phyloP scores from a whole-genome alignment of 192 early-diverging fungal genomes.

The Backusella luteola region DNA sequence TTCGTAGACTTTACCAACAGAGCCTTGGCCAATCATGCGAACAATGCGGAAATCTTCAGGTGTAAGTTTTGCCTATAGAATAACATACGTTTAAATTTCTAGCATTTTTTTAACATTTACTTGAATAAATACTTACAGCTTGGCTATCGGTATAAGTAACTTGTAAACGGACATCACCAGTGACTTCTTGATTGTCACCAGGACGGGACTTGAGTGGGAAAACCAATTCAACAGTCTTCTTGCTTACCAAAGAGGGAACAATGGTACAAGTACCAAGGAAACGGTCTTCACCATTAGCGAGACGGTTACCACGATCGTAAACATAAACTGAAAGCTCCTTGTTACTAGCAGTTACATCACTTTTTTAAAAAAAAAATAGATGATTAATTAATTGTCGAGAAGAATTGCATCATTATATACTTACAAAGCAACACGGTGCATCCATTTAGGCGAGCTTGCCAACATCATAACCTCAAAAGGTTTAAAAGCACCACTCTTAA shows the following conservation, averaged over 20 bases:
- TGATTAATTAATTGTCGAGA: neutral
- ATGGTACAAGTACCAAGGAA: slow-evolving; percentile 46
- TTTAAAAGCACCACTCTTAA: slow-evolving; percentile 15
- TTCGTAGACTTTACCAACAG: slow-evolving; percentile 81
- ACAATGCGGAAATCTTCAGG: slow-evolving; percentile 64
- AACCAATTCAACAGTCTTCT: slow-evolving; percentile 45
- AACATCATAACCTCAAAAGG: slow-evolving; percentile 37
- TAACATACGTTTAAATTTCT: neutral
- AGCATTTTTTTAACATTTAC: neutral
- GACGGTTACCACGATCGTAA: slow-evolving; percentile 38
- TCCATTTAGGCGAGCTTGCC: slow-evolving; percentile 47
- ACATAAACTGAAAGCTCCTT: slow-evolving; percentile 36
- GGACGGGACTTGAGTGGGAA: slow-evolving; percentile 5
- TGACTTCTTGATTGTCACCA: slow-evolving; percentile 13
- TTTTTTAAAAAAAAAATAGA: neutral
- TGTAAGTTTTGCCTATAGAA: slow-evolving; percentile 38
- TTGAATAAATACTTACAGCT: neutral
- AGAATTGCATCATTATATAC: neutral
- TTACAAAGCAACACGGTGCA: slow-evolving; percentile 41
- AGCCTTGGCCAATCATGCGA: slow-evolving; percentile 73
- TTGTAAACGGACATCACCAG: slow-evolving; percentile 49
- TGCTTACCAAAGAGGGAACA: slow-evolving; percentile 39
- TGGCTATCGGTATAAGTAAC: slow-evolving; percentile 35
- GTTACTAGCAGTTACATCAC: slow-evolving; percentile 41
- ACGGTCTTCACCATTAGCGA: slow-evolving; percentile 27